These are phyloP conservation scores for Naganishia liquefaciens DNA, from an alignment of 1,284 basidiomycete species.

Conservation along the genomic window DNA sequence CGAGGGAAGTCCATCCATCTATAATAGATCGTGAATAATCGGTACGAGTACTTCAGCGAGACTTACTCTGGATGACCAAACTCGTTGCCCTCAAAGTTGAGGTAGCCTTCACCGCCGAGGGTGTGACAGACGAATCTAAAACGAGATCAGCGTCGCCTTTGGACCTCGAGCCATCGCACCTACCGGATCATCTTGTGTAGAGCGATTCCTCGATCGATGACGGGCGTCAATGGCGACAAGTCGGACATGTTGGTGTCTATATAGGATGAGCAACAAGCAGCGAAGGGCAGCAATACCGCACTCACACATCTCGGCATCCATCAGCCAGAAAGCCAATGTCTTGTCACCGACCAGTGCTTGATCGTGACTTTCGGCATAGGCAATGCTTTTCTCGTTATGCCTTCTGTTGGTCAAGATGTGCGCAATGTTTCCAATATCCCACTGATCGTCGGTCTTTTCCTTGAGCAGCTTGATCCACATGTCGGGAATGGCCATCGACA, in stretches of 20 bases:
- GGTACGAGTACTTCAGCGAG: conserved; percentile 54
- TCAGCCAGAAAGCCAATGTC: conserved; percentile 97
- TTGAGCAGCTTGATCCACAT: conserved; percentile 99
- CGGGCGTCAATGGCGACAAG: conserved; percentile 75
- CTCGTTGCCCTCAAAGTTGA: conserved; percentile 98
- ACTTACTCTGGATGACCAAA: conserved; percentile 91
- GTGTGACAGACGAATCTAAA: conserved; percentile 81
- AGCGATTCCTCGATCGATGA: conserved; percentile 84
- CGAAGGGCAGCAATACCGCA: conserved; percentile 31
- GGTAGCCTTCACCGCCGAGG: conserved; percentile 92
- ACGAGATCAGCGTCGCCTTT: conserved; percentile 30
- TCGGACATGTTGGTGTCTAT: conserved; percentile 94
- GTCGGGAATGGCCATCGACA: conserved; percentile 97
- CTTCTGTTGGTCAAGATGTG: conserved; percentile 89
- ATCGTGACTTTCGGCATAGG: conserved; percentile 95
- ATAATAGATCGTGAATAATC: conserved; percentile 97
- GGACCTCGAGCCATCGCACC: conserved; percentile 34
- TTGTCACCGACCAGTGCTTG: conserved; percentile 98
- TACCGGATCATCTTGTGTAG: conserved; percentile 98
- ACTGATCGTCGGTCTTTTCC: conserved; percentile 81
- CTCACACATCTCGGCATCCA: conserved; percentile 99
- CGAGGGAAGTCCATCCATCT: conserved; percentile 99
- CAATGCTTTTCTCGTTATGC: conserved; percentile 85
- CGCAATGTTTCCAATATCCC: conserved; percentile 85
- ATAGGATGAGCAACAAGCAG: background rate